Base-by-base conservation (phyloP, 2,329 filamentous ascomycete species). In the Paracamarosporium sp. region DNA sequence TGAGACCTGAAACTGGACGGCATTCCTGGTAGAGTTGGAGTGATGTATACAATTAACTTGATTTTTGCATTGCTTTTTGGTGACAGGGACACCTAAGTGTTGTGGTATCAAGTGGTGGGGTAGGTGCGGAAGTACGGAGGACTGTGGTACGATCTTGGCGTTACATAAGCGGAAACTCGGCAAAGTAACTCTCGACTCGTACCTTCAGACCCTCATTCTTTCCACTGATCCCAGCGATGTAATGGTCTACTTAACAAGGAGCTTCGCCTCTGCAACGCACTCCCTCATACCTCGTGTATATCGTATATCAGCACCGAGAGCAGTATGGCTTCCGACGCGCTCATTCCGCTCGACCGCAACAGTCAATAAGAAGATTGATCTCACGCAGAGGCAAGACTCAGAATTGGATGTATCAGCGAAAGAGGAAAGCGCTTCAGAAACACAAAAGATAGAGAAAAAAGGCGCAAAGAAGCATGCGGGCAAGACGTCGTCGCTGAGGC, bases 401-500 rank as follows among this genome's bases (percentile, higher is more conserved):
- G 56, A 51, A 47, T 7, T 48, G 9, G 64, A 64, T 9, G 20
- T 44, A 5, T 20, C 13, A 8, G 9, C 44, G 8, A 66, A 64
- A 17, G 64, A 67, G 17, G 65, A 63, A 6, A 73, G 11, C 45
- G n/a, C 5, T 24, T 7, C 55, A 4, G 64, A 64, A 13, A 30
- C 41, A 2, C 24, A 13, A 5, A 11, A 44, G 4, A 65, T 62
- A 17, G 62, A 66, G 15, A 64, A 61, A 8, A 75, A 75, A 50
- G 66, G 48, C 1, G 30, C 65, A 3, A 59, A 73, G 24, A 76
- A 75, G 46, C 68, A 65, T 65, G 67, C 67, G 20, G 62, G 56
- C 48, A 75, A 74, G 52, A 75, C 73, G 17, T 76, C 89, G 60
- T 95, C 92, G 1, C 81, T 97, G 30, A 88, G 94, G 54, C 86